Evolutionary conservation across 495 filamentous ascomycete species (phyloP), one percentile per base, ranked within the genome.

Genomic region (Aspergillus ellipticus): DNA sequence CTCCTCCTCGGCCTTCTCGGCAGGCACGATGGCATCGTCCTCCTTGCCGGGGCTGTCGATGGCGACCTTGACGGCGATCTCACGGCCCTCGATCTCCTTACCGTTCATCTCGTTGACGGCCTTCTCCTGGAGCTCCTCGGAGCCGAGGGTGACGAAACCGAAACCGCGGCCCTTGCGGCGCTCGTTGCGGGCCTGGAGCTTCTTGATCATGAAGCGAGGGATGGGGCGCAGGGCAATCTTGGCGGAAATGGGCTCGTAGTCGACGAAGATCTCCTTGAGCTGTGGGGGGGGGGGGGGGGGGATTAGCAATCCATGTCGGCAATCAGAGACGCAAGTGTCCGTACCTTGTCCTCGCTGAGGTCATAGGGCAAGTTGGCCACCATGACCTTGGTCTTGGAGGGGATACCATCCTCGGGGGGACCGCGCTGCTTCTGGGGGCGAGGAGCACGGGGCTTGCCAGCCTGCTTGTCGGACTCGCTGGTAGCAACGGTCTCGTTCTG

Each of bases 331-430:
- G 37, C 1, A 13, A 29, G 15, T 20, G 16, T 57, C 69, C 79
- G 52, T 72, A 94, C 93, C 88, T 93, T 96, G 57, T 97, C 95
- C 77, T 98, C 95, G 64, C 85, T 92, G 62, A 97, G 82, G 75
- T 98, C 94, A 71, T 98, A 98, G 17, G 94, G 94, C 19, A 98
- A 83, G 80, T 98, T 98, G 61, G 94, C 94, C 62, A 98, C 94
- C 94, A 98, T 98, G 76, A 98, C 91, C 87, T 98, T 98, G 77
- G 87, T 98, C 85, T 96, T 96, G 73, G 92, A 96, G 11, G 95
- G 90, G 64, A 98, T 91, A 57, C 94, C 94, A 73, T 98, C 95
- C 72, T 96, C 94, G 21, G 94, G 94, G 46, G 94, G 94, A 42
- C 94, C 94, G 68, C 94, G 92, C 81, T 96, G 79, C 68, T 79